Evolutionary conservation across 179 eudicot genomes (phyloP), one percentile per base, ranked within the genome.

Genomic region (Vitellaria paradoxa): DNA sequence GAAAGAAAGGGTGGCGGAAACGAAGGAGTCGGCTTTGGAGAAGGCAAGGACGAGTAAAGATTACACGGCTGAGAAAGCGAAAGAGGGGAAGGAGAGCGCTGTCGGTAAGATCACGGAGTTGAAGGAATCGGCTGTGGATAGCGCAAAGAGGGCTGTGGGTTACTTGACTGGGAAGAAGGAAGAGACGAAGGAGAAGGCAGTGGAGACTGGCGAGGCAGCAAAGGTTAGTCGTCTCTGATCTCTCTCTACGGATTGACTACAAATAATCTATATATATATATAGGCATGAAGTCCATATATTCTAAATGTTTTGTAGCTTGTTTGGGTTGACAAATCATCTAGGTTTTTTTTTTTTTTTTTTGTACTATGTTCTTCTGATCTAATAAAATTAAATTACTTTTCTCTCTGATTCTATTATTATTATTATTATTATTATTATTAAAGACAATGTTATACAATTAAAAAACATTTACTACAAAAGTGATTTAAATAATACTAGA

Each of bases 141-240:
- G 84, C 15, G 96, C 96, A 1, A 90, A 73, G 84, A 87, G 70
- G 84, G 97, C 93, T 0, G 75, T 90, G 87, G 97, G 76, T 47
- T 85, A 61, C 62, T 65, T 93, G 79, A 76, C 88, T 0, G 87
- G 89, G 66, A 93, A 91, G 91, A 92, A 89, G 77, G 97, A 92
- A 3, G 97, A 92, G 82, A 72, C 86, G 0, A 81, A 83, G 81
- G 84, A 85, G 78, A 80, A 74, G 84, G 83, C 70, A 0, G 68
- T 59, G 0, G 92, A 88, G 80, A 84, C 90, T 0, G 78, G 76
- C 11, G 93, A 86, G 30, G 74, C 69, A 2, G 84, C 86, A 73
- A 90, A 90, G 89, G 91, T 91, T 24, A 88, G 88, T 78, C 65
- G 72, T 0, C 75, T 69, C n/a, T 63, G 11, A 15, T 37, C 4